Evolutionary conservation across 805 yeast species (phyloP).

Genomic region (Danielozyma ontarioensis): DNA sequence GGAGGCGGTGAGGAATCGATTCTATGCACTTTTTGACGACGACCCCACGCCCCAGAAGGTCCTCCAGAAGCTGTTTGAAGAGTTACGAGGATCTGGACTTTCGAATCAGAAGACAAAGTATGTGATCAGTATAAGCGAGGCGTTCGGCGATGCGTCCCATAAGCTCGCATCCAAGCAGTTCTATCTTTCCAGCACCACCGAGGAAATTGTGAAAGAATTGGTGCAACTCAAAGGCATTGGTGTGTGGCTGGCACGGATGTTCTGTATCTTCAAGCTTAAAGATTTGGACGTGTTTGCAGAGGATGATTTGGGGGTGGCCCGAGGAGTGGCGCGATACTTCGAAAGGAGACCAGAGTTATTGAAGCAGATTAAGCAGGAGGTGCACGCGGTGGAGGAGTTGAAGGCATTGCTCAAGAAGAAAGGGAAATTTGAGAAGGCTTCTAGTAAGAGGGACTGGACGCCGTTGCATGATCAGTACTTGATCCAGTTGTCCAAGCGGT

Average conservation of each 20-base stretch:
- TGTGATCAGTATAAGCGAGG: constrained; percentile 48
- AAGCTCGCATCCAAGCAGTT: constrained; percentile 27
- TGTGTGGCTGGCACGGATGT: constrained; percentile 88
- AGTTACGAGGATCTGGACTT: constrained; percentile 60
- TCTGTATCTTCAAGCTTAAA: constrained; percentile 62
- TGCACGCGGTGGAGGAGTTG: constrained; percentile 27
- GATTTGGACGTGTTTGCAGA: constrained; percentile 68
- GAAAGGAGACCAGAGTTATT: constrained; percentile 47
- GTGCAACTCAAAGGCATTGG: constrained; percentile 67
- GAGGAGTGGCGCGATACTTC: constrained; percentile 70
- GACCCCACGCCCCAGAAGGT: constrained; percentile 52
- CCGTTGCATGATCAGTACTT: constrained; percentile 57
- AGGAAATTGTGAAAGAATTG: constrained; percentile 44
- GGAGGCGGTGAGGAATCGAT: constrained; percentile 47
- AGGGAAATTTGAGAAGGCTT: constrained; percentile 32
- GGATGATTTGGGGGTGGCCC: constrained; percentile 79
- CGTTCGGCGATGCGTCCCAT: constrained; percentile 39
- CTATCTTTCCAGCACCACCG: constrained; percentile 34
- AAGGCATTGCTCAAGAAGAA: constrained; percentile 26
- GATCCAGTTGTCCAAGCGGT: constrained; percentile 50
- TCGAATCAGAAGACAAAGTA: constrained; percentile 66
- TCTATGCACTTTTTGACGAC: constrained; percentile 26
- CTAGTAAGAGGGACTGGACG: constrained; percentile 57
- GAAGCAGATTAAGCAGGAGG: constrained; percentile 34
- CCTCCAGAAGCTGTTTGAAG: constrained; percentile 35